Conservation (phyloP, 75 land plant species). For the Sequoiadendron giganteum region DNA sequence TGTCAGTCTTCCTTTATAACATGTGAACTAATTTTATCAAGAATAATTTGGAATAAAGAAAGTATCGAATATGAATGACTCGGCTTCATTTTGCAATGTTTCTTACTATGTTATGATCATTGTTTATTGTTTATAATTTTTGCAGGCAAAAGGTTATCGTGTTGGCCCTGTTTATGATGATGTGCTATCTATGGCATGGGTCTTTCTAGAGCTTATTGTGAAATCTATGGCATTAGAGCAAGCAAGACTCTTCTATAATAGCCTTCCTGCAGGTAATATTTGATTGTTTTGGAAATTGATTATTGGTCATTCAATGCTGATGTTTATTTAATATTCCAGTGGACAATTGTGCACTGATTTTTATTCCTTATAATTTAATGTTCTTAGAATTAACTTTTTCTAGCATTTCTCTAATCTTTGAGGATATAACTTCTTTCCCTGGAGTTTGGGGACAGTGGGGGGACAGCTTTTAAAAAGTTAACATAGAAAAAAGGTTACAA, state of each 20-base stretch:
- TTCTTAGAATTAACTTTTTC: not conserved
- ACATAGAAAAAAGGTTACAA: too few relatives aligned
- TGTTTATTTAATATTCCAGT: not conserved
- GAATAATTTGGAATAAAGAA: not conserved
- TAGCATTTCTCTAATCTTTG: not conserved
- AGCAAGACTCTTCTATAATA: conserved; percentile 71
- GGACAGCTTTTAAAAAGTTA: too few relatives aligned
- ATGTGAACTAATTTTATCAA: not conserved
- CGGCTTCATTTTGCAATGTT: not conserved
- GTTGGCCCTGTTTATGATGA: conserved; percentile 99
- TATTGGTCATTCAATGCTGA: not conserved
- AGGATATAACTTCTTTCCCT: too few relatives aligned
- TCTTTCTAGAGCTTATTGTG: conserved; percentile 92
- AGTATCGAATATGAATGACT: not conserved
- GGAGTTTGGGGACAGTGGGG: not conserved
- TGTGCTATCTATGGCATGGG: conserved; percentile 99
- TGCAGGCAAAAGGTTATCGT: conserved; percentile 96
- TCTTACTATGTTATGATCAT: not conserved
- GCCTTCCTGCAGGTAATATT: conserved; percentile 38
- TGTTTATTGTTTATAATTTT: not conserved
- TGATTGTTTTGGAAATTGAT: not conserved
- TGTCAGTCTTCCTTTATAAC: not conserved
- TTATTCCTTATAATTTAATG: not conserved
- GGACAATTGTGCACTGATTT: not conserved
- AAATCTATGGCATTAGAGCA: conserved; percentile 98